Evolutionary conservation across 192 early-diverging fungal species (phyloP).

Genomic region (Spizellomyces punctatus): DNA sequence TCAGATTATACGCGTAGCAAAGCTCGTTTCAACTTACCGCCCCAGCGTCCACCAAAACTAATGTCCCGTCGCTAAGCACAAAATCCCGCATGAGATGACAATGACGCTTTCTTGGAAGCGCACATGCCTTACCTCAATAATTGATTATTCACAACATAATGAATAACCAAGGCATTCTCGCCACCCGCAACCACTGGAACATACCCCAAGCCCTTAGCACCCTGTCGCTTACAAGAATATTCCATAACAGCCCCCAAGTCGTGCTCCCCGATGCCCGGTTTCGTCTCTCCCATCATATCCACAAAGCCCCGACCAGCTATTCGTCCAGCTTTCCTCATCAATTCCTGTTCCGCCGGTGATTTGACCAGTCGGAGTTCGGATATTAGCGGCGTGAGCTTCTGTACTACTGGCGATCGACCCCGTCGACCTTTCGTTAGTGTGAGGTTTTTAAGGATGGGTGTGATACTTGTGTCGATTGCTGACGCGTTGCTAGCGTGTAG

Average conservation of each 20-base stretch:
- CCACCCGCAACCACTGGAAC: conserved; percentile 96
- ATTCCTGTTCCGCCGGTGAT: conserved; percentile 69
- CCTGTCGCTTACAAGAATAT: conserved; percentile 63
- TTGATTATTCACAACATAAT: conserved; percentile 91
- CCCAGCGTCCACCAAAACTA: conserved; percentile 91
- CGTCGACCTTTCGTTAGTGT: not conserved
- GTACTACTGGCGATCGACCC: conserved; percentile 16
- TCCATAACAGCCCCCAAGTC: conserved; percentile 78
- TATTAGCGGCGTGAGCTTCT: conserved; percentile 63
- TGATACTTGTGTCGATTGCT: conserved; percentile 11
- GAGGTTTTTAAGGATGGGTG: not conserved
- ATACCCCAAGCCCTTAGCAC: conserved; percentile 77
- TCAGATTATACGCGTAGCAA: not conserved
- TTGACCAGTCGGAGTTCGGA: conserved; percentile 81
- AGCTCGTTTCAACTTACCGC: conserved; percentile 37
- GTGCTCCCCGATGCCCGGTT: conserved; percentile 71
- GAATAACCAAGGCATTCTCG: conserved; percentile 86
- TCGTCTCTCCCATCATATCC: conserved; percentile 75
- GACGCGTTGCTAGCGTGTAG: not conserved
- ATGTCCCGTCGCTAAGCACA: conserved; percentile 62
- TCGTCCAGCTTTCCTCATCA: conserved; percentile 77
- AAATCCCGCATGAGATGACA: not conserved
- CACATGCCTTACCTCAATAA: conserved; percentile 43
- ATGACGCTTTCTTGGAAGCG: not conserved
- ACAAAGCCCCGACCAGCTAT: conserved; percentile 82